Percentiles rank a stretch among this genome's conserved stretches.
These are phyloP conservation scores for Diplodia scrobiculata DNA, from an alignment of 2,329 filamentous ascomycete species.

Conservation along the genomic window DNA sequence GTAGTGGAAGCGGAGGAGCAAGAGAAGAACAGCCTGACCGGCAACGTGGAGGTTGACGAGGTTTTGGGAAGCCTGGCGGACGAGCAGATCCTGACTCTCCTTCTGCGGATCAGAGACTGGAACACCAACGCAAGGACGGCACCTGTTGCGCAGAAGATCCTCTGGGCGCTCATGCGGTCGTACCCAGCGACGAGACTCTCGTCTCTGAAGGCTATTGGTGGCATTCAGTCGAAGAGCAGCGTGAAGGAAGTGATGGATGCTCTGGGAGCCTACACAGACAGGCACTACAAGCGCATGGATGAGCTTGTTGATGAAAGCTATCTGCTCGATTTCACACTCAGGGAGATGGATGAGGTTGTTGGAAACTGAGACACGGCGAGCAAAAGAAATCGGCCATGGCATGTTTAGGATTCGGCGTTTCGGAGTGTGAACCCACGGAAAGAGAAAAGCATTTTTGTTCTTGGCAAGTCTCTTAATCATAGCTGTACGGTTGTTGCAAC, in stretches of 20 bases:
- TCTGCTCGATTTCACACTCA: constrained; percentile 86
- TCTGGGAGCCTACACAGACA: constrained; percentile 86
- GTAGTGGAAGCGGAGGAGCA: constrained; percentile 67
- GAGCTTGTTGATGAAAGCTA: constrained; percentile 93
- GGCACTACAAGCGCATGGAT: constrained; percentile 87
- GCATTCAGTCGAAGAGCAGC: constrained; percentile 50
- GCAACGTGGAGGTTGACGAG: constrained; percentile 71
- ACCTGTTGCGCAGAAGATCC: constrained; percentile 78
- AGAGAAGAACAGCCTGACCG: constrained; percentile 65
- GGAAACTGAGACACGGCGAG: constrained; percentile 3
- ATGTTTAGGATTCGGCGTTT: constrained; percentile 10
- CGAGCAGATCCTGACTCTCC: constrained; percentile 80
- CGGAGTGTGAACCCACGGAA: neutral
- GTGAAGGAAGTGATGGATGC: constrained; percentile 83
- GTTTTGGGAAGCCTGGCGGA: constrained; percentile 78
- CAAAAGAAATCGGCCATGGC: neutral
- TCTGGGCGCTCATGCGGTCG: constrained; percentile 75
- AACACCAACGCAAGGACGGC: constrained; percentile 92
- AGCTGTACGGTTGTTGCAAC: neutral
- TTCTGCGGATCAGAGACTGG: constrained; percentile 88
- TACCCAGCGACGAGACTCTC: constrained; percentile 80
- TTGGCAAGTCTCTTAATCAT: constrained; percentile 5
- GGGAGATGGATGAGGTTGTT: constrained; percentile 79
- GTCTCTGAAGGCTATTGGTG: constrained; percentile 55
- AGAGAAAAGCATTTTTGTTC: constrained; percentile 1